phyloP scores from a whole-genome alignment of 1,284 basidiomycete species.

The Fomes fomentarius region DNA sequence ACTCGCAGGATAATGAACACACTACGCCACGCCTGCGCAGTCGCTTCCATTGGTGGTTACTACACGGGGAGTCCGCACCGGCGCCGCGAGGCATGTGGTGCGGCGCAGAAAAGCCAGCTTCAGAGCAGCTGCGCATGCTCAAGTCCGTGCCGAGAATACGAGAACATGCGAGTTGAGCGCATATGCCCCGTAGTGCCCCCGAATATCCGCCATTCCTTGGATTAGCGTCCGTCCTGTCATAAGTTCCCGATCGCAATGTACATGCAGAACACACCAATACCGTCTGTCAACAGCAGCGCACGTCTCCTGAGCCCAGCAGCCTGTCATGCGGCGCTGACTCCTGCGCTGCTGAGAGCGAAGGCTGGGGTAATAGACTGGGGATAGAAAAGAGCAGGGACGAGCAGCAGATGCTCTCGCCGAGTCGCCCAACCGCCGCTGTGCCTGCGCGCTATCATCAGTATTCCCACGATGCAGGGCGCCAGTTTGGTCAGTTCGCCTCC shows the following conservation, averaged over 20 bases:
- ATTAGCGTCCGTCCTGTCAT: conserved; percentile 2
- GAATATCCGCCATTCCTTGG: not conserved
- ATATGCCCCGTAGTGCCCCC: not conserved
- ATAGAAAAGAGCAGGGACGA: conserved; percentile 3
- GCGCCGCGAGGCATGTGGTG: not conserved
- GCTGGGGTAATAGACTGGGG: too few species aligned
- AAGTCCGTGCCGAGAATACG: not conserved
- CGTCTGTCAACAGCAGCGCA: not conserved
- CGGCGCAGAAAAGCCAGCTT: conserved; percentile 6
- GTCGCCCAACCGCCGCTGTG: not conserved
- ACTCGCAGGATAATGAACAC: too few species aligned
- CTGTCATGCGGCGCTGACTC: conserved; percentile 9
- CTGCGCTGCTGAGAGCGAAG: too few species aligned
- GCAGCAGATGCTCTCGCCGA: not conserved
- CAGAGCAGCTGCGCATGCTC: not conserved
- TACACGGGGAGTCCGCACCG: conserved; percentile 3
- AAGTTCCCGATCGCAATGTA: conserved; percentile 5
- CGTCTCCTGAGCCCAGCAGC: not conserved
- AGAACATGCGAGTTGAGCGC: not conserved
- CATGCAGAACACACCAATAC: not conserved
- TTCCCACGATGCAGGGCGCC: conserved; percentile 3
- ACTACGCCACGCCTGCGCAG: too few species aligned
- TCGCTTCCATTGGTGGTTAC: too few species aligned
- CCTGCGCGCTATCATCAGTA: conserved; percentile 7
- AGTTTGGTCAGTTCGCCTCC: conserved; percentile 7